Evolutionary conservation across 108 stramenopile species (phyloP), one percentile per base, ranked within the genome.

Genomic region (Cyclotella baltica): DNA sequence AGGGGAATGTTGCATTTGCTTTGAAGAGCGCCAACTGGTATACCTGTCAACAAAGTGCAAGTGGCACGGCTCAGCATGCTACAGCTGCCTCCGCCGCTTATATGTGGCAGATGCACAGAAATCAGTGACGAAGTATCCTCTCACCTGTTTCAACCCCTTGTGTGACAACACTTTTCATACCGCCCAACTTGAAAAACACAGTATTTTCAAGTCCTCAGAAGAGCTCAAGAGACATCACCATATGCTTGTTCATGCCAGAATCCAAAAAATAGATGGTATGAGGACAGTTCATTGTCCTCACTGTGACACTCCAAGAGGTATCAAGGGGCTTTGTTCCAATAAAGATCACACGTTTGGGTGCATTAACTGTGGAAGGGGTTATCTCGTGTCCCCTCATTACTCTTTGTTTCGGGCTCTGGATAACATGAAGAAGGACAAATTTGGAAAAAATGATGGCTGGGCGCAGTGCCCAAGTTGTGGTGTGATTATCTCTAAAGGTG

Each of bases 391-490:
- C 1, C 51, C 69, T 4, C 18, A 53, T 22, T 70, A 70, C 23
- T 29, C 36, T 4, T 55, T 52, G 1, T 30, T 70, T 0, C 48
- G 69, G 6, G 50, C 51, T n/a, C 20, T 70, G 69, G 69, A 70
- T 8, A 70, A 53, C 31, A 51, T 70, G 69, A 38, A 55, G 30
- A 23, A 55, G 3, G 69, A 70, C 31, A 22, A 8, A 4, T 11
- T 70, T 56, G 69, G 69, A 33, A 31, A 18, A 2, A 70, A 70
- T 56, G 69, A 70, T 55, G 69, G 69, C 6, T 70, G 69, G 69
- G 69, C 69, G 22, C 52, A 28, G 50, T 80, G 77, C 48, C 77
- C 77, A 8, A 48, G 36, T 43, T 78, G 77, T 61, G 48, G 23
- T 18, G 35, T 62, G 8, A n/a, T 78, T 11, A 63, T 78, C 16